Evolutionary conservation across 805 yeast species (phyloP).

Genomic region (Metschnikowia dekortorum): DNA sequence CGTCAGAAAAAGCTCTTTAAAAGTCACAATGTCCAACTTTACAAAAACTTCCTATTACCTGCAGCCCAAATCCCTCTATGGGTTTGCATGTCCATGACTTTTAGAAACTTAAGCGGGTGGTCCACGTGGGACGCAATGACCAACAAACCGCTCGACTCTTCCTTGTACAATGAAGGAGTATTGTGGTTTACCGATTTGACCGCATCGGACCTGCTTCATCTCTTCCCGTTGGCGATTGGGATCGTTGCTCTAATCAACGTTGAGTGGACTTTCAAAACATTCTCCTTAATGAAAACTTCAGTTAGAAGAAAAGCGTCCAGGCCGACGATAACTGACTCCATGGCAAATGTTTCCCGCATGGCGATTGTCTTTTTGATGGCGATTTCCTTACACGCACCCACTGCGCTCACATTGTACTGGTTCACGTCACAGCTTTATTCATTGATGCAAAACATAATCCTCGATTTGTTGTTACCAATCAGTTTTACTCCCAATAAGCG

Average conservation of each 20-base stretch:
- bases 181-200: constrained; percentile 61
- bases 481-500: constrained; percentile 43
- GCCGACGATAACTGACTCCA: constrained; percentile 56
- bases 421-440: constrained; percentile 78
- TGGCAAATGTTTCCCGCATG: constrained; percentile 68
- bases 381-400: constrained; percentile 79
- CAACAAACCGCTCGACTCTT: constrained; percentile 46
- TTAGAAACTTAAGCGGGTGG: constrained; percentile 76
- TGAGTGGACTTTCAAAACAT: constrained; percentile 75
- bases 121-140: constrained; percentile 39
- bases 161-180: constrained; percentile 51
- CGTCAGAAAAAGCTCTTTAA: constrained; percentile 71
- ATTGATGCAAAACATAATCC: constrained; percentile 63
- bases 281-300: constrained; percentile 43
- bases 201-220: constrained; percentile 53
- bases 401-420: constrained; percentile 85
- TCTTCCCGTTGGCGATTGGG: constrained; percentile 72
- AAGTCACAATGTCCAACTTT: constrained; percentile 63
- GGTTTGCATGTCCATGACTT: constrained; percentile 71
- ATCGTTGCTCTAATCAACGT: constrained; percentile 67
- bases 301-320: constrained; percentile 42
- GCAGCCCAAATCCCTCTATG: constrained; percentile 82
- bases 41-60: constrained; percentile 77
- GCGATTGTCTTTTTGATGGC: constrained; percentile 80
- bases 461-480: constrained; percentile 65